Evolutionary conservation across 140 eudicot genomes (phyloP).

Genomic region (Stevia rebaudiana): DNA sequence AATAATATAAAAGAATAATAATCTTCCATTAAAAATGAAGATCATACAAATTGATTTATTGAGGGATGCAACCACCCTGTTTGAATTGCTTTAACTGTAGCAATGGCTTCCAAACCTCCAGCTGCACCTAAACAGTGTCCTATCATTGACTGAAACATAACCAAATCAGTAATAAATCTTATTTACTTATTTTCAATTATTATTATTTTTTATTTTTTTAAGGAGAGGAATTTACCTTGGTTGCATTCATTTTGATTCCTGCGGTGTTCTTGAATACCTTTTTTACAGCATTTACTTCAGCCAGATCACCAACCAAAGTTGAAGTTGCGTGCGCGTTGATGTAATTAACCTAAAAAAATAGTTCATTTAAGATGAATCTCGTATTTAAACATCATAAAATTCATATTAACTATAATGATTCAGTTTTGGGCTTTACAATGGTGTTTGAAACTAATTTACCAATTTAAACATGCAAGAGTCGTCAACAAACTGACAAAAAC

Average conservation of each 20-base stretch:
- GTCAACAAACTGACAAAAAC: neutral
- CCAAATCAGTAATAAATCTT: neutral
- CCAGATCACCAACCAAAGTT: conserved; percentile 86
- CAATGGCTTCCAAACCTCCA: conserved; percentile 98
- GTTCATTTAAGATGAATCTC: neutral
- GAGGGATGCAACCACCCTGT: conserved; percentile 98
- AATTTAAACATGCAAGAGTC: neutral
- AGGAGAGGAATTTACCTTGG: conserved; percentile 49
- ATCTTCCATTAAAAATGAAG: neutral
- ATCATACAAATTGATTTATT: conserved; percentile 84
- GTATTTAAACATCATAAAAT: neutral
- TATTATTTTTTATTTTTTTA: neutral
- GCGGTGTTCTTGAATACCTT: conserved; percentile 82
- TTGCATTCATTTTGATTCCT: conserved; percentile 87
- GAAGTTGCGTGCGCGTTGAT: conserved; percentile 98
- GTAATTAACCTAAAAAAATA: conserved; percentile 65
- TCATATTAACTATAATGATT: neutral
- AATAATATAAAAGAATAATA: neutral
- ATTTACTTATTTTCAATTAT: neutral
- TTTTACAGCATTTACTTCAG: conserved; percentile 89
- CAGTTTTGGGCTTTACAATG: neutral
- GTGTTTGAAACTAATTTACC: neutral
- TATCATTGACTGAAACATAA: conserved; percentile 78
- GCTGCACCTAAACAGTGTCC: conserved; percentile 99
- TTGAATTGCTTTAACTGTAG: conserved; percentile 81